These are phyloP conservation scores for Paralagenidium karlingii DNA, from an alignment of 352 stramenopile species.

Conservation along the genomic window DNA sequence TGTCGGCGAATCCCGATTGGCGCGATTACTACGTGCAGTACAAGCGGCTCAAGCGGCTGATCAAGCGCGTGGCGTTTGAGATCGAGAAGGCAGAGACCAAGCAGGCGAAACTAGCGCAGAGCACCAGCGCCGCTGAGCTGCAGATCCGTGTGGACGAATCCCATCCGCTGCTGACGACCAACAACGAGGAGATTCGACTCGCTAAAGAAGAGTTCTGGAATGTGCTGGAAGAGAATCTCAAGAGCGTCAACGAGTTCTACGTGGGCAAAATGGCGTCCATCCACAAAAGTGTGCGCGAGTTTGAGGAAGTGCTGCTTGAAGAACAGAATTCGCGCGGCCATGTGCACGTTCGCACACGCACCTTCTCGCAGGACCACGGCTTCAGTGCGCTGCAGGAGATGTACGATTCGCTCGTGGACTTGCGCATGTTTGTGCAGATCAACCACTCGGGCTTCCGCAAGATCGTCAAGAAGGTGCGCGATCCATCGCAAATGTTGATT, in stretches of 20 bases:
- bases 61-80: slow-evolving; percentile 85
- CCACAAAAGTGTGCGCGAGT: slow-evolving; percentile 54
- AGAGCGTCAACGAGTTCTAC: slow-evolving; percentile 81
- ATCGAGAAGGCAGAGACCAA: slow-evolving; percentile 70
- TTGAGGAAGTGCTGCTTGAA: slow-evolving; percentile 50
- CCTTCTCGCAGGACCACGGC: slow-evolving; percentile 59
- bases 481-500: background rate
- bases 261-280: slow-evolving; percentile 52
- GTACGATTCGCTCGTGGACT: slow-evolving; percentile 82
- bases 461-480: slow-evolving; percentile 84
- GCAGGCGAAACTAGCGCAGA: slow-evolving; percentile 30
- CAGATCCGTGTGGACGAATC: background rate
- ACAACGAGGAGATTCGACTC: background rate
- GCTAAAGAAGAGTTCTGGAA: slow-evolving; percentile 79
- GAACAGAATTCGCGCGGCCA: slow-evolving; percentile 64
- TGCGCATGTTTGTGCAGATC: slow-evolving; percentile 85
- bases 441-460: slow-evolving; percentile 89
- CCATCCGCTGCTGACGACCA: slow-evolving; percentile 1
- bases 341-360: slow-evolving; percentile 48
- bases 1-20: slow-evolving; percentile 80
- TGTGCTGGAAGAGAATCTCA: slow-evolving; percentile 64
- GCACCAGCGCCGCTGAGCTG: slow-evolving; percentile 1
- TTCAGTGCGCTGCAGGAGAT: slow-evolving; percentile 80
- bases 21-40: slow-evolving; percentile 87
- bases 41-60: slow-evolving; percentile 84